Percentiles rank a stretch among this genome's conserved stretches.
phyloP scores from a whole-genome alignment of 345 rosid genomes.

The Eucalyptus fibrosa region DNA sequence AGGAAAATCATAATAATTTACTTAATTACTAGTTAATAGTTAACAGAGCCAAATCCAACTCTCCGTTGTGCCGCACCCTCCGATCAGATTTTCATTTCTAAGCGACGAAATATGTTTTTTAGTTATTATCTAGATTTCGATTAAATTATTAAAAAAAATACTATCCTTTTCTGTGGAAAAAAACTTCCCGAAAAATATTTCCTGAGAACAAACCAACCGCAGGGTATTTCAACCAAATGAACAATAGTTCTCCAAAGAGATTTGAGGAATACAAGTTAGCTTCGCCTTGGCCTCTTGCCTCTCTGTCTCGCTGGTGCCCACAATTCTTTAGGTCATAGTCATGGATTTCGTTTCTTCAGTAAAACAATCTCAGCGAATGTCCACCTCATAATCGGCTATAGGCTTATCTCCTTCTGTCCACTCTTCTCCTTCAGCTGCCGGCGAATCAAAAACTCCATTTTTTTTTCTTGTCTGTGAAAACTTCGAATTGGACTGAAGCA shows the following conservation, averaged over 20 bases:
- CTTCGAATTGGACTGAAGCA: background rate
- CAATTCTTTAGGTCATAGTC: background rate
- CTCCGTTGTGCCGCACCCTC: too few species aligned
- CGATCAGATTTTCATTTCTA: too few species aligned
- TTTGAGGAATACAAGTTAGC: background rate
- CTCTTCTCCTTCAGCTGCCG: background rate
- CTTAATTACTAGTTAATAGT: too few species aligned
- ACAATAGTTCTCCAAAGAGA: background rate
- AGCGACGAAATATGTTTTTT: too few species aligned
- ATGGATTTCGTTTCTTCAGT: background rate
- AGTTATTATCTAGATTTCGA: background rate
- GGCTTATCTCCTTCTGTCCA: background rate
- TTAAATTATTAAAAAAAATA: too few species aligned
- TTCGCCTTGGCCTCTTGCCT: background rate
- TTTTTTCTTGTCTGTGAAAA: background rate
- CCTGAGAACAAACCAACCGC: rapidly evolving
- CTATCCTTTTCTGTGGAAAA: too few species aligned
- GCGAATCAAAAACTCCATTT: background rate
- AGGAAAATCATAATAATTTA: background rate
- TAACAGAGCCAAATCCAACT: too few species aligned
- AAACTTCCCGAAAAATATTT: background rate
- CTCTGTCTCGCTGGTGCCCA: background rate
- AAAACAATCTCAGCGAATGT: background rate
- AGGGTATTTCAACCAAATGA: background rate
- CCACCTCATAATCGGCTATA: background rate